Base-by-base conservation (phyloP, 2,329 filamentous ascomycete genomes). In the Colletotrichum phormii region DNA sequence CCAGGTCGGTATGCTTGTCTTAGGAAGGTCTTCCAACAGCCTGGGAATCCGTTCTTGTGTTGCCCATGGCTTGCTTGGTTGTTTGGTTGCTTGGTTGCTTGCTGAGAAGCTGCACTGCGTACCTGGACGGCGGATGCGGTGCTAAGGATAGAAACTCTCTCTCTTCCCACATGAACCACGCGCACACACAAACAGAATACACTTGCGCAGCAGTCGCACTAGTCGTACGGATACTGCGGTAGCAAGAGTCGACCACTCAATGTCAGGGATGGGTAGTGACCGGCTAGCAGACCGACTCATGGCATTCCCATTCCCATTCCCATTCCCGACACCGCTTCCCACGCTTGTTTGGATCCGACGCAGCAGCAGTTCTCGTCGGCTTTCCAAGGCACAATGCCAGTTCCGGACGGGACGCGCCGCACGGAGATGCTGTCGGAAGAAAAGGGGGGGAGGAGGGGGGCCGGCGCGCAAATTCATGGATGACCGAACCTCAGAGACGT, bases 331-430 rank as follows among this genome's bases (percentile, higher is more conserved):
- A 60, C 70, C 70, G 65, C 70, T 64, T 29, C 35, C 59, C 53
- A 53, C 24, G 57, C 64, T 58, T n/a, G 22, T 24, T 42, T 37
- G 29, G 49, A 61, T 60, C 29, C 64, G 54, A 37, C 61, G 42
- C 59, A 67, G 54, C 46, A 35, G 12, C 49, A 55, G n/a, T 64
- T 54, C 49, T 60, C 42, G 54, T 46, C 60, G 65, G 70, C 59
- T 60, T 53, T 64, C 49, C 53, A 33, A 72, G 69, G 69, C 65
- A 64, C 46, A 8, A 35, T 59, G 54, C 70, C 70, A 72, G 54
- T 66, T 66, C 42, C 60, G 69, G 60, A 60, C 70, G 70, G 70
- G 70, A 72, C 70, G 70, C 70, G 70, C 70, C 70, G 70, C 46
- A 60, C 60, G 70, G 61, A 70, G 54, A 69, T 60, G 29, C 53